Evolutionary conservation across 2,329 filamentous ascomycete genomes (phyloP).

Genomic region (Tolypocladium tundrense): DNA sequence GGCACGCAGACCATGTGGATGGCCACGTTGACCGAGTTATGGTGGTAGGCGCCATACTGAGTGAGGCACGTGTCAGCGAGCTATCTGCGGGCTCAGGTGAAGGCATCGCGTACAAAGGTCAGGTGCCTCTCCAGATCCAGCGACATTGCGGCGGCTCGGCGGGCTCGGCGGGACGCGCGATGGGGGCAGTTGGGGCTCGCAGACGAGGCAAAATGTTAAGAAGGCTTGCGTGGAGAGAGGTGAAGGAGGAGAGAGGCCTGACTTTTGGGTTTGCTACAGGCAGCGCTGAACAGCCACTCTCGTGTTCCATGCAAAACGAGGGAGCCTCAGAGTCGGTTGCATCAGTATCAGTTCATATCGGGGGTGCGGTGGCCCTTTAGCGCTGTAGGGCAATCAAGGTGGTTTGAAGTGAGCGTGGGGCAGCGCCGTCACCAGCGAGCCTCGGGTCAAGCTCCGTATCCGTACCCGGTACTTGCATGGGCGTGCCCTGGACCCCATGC

Average conservation of each 20-base stretch:
- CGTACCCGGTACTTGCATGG: neutral
- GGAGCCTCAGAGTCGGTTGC: neutral
- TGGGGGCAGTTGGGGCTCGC: neutral
- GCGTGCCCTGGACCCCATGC: neutral
- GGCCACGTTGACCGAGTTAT: conserved; percentile 63
- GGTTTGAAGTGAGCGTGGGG: neutral
- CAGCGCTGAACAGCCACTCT: neutral
- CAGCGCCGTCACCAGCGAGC: neutral
- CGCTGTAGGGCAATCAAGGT: neutral
- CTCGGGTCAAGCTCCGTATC: neutral
- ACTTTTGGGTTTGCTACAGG: neutral
- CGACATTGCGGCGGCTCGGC: conserved; percentile 35
- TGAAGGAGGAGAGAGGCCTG: neutral
- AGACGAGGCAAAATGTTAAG: neutral
- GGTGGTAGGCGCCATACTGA: conserved; percentile 78
- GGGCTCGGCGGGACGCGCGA: neutral
- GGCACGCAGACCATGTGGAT: conserved; percentile 78
- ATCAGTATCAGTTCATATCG: neutral
- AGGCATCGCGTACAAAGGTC: conserved; percentile 49
- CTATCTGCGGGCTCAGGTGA: neutral
- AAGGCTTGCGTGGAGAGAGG: neutral
- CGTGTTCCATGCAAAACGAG: neutral
- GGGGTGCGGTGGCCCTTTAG: neutral
- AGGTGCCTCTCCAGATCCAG: conserved; percentile 76
- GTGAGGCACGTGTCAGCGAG: neutral